Base-by-base conservation (phyloP, 371 early-diverging fungal genomes). In the Mortierella sp. region DNA sequence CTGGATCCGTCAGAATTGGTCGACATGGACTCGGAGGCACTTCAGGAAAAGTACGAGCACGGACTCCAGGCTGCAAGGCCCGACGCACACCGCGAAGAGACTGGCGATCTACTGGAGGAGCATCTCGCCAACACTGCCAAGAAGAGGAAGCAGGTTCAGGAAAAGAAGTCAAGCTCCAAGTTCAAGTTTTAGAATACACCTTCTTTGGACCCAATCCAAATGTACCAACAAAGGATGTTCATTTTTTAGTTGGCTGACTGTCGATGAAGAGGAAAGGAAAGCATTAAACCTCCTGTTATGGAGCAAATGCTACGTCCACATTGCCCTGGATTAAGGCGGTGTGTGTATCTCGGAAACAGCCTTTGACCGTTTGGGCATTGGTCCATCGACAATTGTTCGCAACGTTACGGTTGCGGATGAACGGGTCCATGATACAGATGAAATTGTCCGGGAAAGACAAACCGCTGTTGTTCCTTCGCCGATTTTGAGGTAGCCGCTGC, bases 51-150 rank as follows among this genome's bases (percentile, higher is more conserved):
- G 64, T 92, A 91, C 63, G 92, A 94, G 48, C 90, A 86, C 27
- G 86, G 87, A 73, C 80, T 80, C 67, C 80, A 81, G 61, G 83
- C 84, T 19, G 77, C 84, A 40, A 54, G 81, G 40, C 84, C 86
- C 1, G 79, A 63, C 16, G 78, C 76, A 1, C 71, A 60, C 14
- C 80, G 81, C 17, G 95, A 95, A 63, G 95, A 95, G 57, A 81
- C 94, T 34, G 89, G 91, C 0, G 96, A 96, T 61, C 86, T 94
- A 87, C 90, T 93, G 48, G 91, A 91, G n/a, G 94, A 94, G 63
- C 94, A 94, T 78, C 91, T 90, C 10, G 81, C 74, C 21, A 80
- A 85, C 65, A 86, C 89, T 60, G 83, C 88, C 7, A 88, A 87
- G 66, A 94, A 93, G 83, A 80, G 85, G 70, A 89, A 89, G 74